Base-by-base conservation (phyloP, 2,329 filamentous ascomycete genomes). In the Phialophora macrospora region DNA sequence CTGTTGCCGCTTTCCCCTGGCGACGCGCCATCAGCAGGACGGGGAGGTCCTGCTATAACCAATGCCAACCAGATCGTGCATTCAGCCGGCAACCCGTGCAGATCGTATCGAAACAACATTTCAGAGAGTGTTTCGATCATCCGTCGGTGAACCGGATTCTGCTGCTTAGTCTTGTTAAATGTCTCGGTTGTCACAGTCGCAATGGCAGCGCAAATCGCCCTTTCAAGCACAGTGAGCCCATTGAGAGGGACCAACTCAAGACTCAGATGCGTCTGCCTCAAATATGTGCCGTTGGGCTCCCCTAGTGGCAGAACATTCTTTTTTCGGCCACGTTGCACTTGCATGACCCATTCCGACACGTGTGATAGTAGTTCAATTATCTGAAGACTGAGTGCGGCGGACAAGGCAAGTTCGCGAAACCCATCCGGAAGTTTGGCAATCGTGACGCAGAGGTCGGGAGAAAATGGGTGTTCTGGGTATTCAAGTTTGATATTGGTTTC, bases 401-500 rank as follows among this genome's bases (percentile, higher is more conserved):
- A 46, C 30, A 65, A 34, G 26, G 59, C 52, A 6, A 65, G 41
- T 17, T 65, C 59, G 11, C 58, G 41, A 24, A 65, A 59, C n/a
- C 63, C 63, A 9, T 57, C 46, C 17, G 63, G 54, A 49, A 65
- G 52, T 24, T 58, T 58, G 51, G 63, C 63, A 34, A 65, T 58
- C 41, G 32, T 28, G 49, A 38, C 41, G 54, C 63, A 65, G 26
- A 65, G 52, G 11, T 62, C 59, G 6, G 63, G 59, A 26, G 63
- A 59, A 55, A 62, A 65, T 24, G 63, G 63, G 41, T 65, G 63
- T 20, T 14, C 22, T 4, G 63, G 63, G 57, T 65, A 65, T 51
- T 65, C 32, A 14, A 62, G 60, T 24, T 62, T 62, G 51, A 55
- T 62, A 9, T 49, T 55, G 22, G 24, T 24, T 55, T 62, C 60